Evolutionary conservation across 768 basidiomycete genomes (phyloP).

Genomic region (Boletus barrowsii): DNA sequence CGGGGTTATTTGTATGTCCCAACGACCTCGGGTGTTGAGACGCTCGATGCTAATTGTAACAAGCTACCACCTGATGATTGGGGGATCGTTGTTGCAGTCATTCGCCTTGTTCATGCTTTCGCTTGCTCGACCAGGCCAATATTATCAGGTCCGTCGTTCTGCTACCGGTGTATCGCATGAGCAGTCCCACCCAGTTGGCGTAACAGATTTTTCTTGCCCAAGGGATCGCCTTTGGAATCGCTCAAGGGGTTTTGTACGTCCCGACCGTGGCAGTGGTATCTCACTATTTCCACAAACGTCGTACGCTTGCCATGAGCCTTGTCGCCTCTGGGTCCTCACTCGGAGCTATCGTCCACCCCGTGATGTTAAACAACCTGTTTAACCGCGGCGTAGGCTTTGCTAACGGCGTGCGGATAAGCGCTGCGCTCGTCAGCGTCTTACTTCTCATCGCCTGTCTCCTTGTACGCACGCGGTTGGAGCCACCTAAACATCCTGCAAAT

Average conservation of each 20-base stretch:
- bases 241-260: constrained; percentile 44
- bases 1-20: constrained; percentile 46
- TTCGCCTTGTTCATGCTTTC: constrained; percentile 45
- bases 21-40: not conserved
- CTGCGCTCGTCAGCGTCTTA: constrained; percentile 38
- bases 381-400: constrained; percentile 34
- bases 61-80: constrained; percentile 45
- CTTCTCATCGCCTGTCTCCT: constrained; percentile 33
- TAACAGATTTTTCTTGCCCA: constrained; percentile 47
- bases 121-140: constrained; percentile 37
- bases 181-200: not conserved
- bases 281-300: constrained; percentile 42
- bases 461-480: constrained; percentile 40
- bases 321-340: constrained; percentile 38
- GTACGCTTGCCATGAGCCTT: constrained; percentile 45
- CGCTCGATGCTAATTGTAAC: not conserved
- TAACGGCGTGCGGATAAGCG: constrained; percentile 49
- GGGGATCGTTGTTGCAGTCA: constrained; percentile 43
- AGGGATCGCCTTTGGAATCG: constrained; percentile 46
- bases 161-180: not conserved
- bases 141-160: constrained; percentile 38
- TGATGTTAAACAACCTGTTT: constrained; percentile 31
- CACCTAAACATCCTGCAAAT: constrained; percentile 17
- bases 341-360: constrained; percentile 25
- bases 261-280: constrained; percentile 43